Conservation (phyloP, 1,284 basidiomycete species). For the Ceratobasidium papillatum region DNA sequence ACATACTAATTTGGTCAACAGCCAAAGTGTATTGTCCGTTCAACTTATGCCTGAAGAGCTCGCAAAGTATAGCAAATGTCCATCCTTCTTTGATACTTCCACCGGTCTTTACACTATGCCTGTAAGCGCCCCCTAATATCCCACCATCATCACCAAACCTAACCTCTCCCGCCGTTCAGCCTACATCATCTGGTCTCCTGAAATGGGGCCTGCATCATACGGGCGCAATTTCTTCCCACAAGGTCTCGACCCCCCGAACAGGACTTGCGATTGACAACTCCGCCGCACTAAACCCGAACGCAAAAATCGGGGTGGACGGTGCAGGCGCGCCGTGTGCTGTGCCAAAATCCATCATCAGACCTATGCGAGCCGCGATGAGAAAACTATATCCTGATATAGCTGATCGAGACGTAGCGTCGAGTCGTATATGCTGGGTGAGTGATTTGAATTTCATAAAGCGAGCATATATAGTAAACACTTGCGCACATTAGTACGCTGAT, state of each 20-base stretch:
- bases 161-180: conserved; percentile 56
- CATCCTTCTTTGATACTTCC: conserved; percentile 76
- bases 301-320: conserved; percentile 43
- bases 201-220: conserved; percentile 64
- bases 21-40: conserved; percentile 80
- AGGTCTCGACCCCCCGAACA: conserved; percentile 28
- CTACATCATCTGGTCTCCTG: conserved; percentile 70
- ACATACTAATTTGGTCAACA: conserved; percentile 49
- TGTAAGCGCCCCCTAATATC: conserved; percentile 56
- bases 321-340: conserved; percentile 55
- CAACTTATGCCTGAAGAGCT: conserved; percentile 77
- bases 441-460: neutral
- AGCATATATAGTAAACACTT: conserved; percentile 48
- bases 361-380: conserved; percentile 63
- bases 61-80: conserved; percentile 65
- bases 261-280: conserved; percentile 39
- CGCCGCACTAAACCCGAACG: conserved; percentile 14
- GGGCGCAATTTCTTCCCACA: conserved; percentile 29
- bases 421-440: conserved; percentile 83
- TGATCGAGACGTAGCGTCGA: conserved; percentile 68
- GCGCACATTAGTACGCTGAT: conserved; percentile 68
- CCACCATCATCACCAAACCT: neutral
- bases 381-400: conserved; percentile 76
- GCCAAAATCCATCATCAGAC: conserved; percentile 62
- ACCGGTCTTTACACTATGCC: conserved; percentile 81